A percentile compares a stretch with the other conserved stretches of the same genome.
Conservation (phyloP, 2,329 filamentous ascomycete species). For the Stachybotrys elegans region DNA sequence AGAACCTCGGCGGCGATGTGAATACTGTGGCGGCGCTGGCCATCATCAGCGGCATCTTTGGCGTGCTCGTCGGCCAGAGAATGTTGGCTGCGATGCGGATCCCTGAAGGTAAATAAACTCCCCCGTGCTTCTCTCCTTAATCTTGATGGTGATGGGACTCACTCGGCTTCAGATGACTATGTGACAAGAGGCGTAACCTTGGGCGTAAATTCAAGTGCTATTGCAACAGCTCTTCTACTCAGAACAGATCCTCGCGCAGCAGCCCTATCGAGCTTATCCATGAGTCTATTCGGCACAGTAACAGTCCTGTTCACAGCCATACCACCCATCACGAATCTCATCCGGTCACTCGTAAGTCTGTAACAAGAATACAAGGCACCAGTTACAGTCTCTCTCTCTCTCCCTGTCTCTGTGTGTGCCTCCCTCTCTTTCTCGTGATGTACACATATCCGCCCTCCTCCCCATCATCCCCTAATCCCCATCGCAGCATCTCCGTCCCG, state of each 20-base stretch:
- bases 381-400: too few species aligned
- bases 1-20: constrained; percentile 51
- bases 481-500: too few species aligned
- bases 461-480: too few species aligned
- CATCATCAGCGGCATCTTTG: constrained; percentile 55
- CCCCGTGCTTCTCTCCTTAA: background rate
- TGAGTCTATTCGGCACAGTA: constrained; percentile 57
- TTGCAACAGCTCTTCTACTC: constrained; percentile 53
- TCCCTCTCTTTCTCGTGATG: too few species aligned
- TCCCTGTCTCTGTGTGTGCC: too few species aligned
- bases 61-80: constrained; percentile 47
- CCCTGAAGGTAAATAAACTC: constrained; percentile 40
- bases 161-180: constrained; percentile 46
- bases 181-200: constrained; percentile 57
- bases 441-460: too few species aligned
- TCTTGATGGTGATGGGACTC: background rate
- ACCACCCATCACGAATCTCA: constrained; percentile 42
- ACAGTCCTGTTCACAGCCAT: constrained; percentile 55
- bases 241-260: constrained; percentile 53
- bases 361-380: constrained; percentile 14
- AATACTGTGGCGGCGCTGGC: constrained; percentile 52
- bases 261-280: constrained; percentile 53
- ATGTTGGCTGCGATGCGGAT: constrained; percentile 46
- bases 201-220: constrained; percentile 56
- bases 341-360: constrained; percentile 43